These are phyloP conservation scores for Chytridium lagenaria DNA, from an alignment of 371 early-diverging fungal species.

Conservation along the genomic window DNA sequence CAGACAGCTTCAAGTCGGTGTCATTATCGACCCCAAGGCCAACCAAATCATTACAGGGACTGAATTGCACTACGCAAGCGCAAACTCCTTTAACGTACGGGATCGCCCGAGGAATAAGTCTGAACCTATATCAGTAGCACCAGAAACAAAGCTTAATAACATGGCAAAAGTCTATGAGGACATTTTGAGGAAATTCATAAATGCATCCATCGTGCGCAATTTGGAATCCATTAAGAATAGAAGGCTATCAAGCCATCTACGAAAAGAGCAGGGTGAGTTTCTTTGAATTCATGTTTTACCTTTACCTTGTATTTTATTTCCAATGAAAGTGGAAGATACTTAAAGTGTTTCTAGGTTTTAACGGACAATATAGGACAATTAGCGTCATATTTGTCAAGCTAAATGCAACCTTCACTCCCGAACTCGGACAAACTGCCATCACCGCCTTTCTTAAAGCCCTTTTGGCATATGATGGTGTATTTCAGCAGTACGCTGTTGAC, in stretches of 20 bases:
- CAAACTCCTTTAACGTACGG: too few species aligned
- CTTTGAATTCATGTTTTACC: too few species aligned
- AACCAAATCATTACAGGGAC: neutral
- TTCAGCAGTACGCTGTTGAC: constrained; percentile 20
- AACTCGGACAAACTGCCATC: neutral
- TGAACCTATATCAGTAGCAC: neutral
- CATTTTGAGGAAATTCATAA: neutral
- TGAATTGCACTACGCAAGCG: neutral
- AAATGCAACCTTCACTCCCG: neutral
- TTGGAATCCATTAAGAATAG: neutral
- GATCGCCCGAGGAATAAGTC: neutral
- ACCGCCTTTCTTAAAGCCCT: neutral
- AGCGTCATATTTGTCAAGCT: constrained; percentile 20
- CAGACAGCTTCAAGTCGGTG: neutral
- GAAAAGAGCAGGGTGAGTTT: neutral
- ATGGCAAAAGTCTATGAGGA: neutral
- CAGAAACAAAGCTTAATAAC: neutral
- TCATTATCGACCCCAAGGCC: neutral
- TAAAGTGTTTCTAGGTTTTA: too few species aligned
- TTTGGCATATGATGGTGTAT: neutral
- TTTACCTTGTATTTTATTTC: too few species aligned
- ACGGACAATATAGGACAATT: neutral
- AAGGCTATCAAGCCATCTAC: neutral
- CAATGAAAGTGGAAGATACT: too few species aligned
- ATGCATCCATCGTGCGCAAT: neutral